Evolutionary conservation across 176 grass and related monocot genomes (phyloP).

Genomic region (Triticum urartu): DNA sequence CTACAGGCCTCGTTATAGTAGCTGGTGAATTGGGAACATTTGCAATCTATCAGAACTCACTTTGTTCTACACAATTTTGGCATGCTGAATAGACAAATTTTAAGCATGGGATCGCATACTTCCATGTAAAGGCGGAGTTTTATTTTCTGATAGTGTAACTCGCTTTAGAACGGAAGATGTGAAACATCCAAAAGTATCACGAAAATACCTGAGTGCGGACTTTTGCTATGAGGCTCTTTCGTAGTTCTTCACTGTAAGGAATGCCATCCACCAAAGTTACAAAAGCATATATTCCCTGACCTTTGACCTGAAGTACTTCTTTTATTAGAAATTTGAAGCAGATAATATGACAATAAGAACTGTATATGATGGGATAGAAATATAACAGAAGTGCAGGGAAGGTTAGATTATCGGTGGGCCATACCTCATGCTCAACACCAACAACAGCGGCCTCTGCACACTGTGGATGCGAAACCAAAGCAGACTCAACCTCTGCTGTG

Average conservation of each 20-base stretch:
- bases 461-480: slow-evolving; percentile 78
- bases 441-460: slow-evolving; percentile 93
- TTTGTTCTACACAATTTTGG: not conserved
- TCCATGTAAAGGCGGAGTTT: not conserved
- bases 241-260: slow-evolving; percentile 80
- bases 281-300: slow-evolving; percentile 96
- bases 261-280: slow-evolving; percentile 81
- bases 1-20: not conserved
- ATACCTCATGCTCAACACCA: slow-evolving; percentile 96
- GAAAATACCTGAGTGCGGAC: slow-evolving; percentile 79
- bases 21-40: not conserved
- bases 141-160: not conserved
- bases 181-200: not conserved
- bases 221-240: slow-evolving; percentile 66
- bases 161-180: not conserved
- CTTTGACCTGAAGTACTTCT: slow-evolving; percentile 68
- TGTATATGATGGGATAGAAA: not conserved
- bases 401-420: not conserved
- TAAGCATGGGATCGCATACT: not conserved
- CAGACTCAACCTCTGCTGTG: slow-evolving; percentile 93
- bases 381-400: not conserved
- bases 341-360: slow-evolving; percentile 10
- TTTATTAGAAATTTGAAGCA: slow-evolving; percentile 29
- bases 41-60: not conserved
- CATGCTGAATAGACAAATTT: not conserved